Base-by-base conservation (phyloP, 768 basidiomycete genomes). In the Obba rivulosa region DNA sequence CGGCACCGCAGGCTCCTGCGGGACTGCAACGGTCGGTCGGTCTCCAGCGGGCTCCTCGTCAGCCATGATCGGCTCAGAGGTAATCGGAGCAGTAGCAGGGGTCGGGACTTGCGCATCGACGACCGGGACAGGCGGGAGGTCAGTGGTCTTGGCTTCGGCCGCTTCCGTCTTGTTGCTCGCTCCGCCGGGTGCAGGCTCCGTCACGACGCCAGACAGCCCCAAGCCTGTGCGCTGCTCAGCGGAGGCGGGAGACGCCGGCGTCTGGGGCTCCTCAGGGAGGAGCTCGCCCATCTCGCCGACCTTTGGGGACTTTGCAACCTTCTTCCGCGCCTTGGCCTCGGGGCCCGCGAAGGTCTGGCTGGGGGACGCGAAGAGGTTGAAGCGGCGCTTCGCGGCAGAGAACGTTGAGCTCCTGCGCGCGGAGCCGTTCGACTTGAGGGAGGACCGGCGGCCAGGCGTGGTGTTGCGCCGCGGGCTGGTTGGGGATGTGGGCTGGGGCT, bases 231-330 rank as follows among this genome's bases (percentile, higher is more conserved):
- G 47, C 41, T 50, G 34, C 40, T 34, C 49, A 0, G 39, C 22
- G 25, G 48, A 35, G 20, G 44, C 25, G 13, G 46, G 51, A 50
- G 43, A 46, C 48, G 23, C 43, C 31, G 46, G 23, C 28, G 28
- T 31, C 50, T 48, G 48, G 28, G 37, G 45, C 18, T 77, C 79
- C 59, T 87, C 84, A 18, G 71, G 64, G 25, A 86, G 56, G 14
- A 80, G 68, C 59, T 87, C 87, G 9, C 87, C 87, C 76, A 85
- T 73, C 67, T 89, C 87, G 16, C 83, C 83, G 18, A 83, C 66
- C 45, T 68, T 70, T 11, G 65, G 66, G 21, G 62, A 56, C 58
- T 66, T 69, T 43, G 55, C 56, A 11, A 44, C 34, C 38, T 50
- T 53, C 54, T 56, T 58, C 25, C 49, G 49, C 21, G 55, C 34